phyloP scores from a whole-genome alignment of 148 eudicot species.

The Talinum fruticosum region DNA sequence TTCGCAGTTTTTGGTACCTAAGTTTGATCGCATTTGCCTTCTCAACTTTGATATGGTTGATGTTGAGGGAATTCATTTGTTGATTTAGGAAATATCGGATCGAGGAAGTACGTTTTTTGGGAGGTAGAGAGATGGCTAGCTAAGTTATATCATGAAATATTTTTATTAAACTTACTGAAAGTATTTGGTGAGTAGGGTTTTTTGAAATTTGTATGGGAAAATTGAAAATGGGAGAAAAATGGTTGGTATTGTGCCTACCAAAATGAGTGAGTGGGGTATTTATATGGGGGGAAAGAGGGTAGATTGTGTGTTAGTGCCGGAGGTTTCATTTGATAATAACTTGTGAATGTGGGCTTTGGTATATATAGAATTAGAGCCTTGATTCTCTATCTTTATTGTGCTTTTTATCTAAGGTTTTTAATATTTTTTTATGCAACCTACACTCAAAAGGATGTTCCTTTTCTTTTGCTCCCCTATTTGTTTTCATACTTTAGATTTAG shows the following conservation, averaged over 20 bases:
- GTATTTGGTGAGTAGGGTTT: constrained; percentile 11
- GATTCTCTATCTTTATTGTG: constrained; percentile 6
- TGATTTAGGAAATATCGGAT: background rate
- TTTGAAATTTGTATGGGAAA: constrained; percentile 25
- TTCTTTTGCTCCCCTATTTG: background rate
- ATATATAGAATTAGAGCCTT: constrained; percentile 13
- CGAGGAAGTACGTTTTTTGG: too few relatives aligned
- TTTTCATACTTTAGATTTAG: background rate
- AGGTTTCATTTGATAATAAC: constrained; percentile 9
- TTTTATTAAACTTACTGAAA: background rate
- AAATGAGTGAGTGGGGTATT: constrained; percentile 12
- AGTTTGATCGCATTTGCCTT: constrained; percentile 49
- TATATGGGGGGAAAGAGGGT: constrained; percentile 24
- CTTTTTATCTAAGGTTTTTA: background rate
- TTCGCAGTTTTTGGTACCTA: constrained; percentile 41
- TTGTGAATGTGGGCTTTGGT: constrained; percentile 14
- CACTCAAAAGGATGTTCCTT: background rate
- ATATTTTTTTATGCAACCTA: constrained; percentile 10
- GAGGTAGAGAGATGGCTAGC: too few relatives aligned
- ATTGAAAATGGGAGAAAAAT: constrained; percentile 8
- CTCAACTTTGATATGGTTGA: constrained; percentile 40
- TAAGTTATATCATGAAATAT: too few relatives aligned
- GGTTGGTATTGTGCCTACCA: background rate
- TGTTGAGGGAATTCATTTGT: constrained; percentile 47
- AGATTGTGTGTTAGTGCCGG: constrained; percentile 3